A percentile compares a stretch with the other conserved stretches of the same genome.
Conservation (phyloP, 305 asterid species). For the Petunia hybrid region DNA sequence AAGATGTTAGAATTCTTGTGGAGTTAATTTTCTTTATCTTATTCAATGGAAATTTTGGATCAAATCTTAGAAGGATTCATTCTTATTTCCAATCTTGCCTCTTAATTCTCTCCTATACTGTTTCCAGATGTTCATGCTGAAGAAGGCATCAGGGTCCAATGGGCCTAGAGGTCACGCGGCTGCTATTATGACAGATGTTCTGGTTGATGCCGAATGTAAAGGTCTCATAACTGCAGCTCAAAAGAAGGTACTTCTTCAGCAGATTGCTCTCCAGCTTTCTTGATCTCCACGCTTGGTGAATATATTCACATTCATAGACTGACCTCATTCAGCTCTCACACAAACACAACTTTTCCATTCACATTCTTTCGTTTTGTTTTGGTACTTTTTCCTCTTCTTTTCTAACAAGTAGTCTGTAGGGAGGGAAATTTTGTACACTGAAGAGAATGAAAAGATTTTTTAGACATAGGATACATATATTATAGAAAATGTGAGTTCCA, state of each 20-base stretch:
- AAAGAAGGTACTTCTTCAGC: conserved; percentile 73
- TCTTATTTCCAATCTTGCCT: background rate
- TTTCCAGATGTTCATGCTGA: conserved; percentile 73
- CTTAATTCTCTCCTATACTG: background rate
- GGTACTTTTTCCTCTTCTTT: background rate
- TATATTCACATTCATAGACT: conserved; percentile 24
- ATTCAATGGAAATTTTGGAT: background rate
- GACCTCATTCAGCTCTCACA: conserved; percentile 27
- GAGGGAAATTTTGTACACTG: conserved; percentile 22
- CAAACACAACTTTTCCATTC: background rate
- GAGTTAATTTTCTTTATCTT: background rate
- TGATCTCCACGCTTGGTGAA: conserved; percentile 41
- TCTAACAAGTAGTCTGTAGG: conserved; percentile 7
- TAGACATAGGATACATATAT: background rate
- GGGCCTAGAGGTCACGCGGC: conserved; percentile 90
- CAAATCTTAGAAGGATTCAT: background rate
- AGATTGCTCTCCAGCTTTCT: conserved; percentile 79
- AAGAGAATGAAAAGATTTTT: conserved; percentile 13
- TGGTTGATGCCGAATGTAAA: conserved; percentile 80
- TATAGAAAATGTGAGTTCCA: conserved; percentile 22
- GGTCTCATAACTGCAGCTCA: conserved; percentile 72
- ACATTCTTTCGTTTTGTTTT: background rate
- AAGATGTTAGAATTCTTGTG: background rate
- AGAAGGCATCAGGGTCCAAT: conserved; percentile 67
- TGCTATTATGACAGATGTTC: conserved; percentile 81